phyloP scores from a whole-genome alignment of 2,329 filamentous ascomycete genomes.

The Colletotrichum gloeosporioides region DNA sequence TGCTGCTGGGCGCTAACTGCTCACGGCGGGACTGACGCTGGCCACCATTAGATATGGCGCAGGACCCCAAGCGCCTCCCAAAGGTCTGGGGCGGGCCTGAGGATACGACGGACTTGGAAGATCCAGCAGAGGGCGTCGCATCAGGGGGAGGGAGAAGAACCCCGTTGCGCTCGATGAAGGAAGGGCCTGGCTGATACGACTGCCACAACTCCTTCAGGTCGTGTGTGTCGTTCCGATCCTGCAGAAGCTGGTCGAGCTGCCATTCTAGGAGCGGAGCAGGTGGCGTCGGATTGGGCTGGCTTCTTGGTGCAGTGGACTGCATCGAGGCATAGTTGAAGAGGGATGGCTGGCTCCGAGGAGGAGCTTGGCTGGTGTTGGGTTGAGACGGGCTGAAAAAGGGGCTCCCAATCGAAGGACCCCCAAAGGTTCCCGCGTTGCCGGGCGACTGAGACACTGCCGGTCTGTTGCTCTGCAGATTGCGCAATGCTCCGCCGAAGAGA shows the following conservation, averaged over 20 bases:
- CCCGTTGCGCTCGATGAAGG: neutral
- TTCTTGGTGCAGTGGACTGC: neutral
- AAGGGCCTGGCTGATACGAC: neutral
- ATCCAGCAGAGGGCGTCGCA: neutral
- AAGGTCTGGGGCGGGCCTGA: neutral
- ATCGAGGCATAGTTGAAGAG: neutral
- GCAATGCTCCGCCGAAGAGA: neutral
- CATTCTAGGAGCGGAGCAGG: neutral
- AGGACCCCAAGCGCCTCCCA: neutral
- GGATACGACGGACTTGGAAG: neutral
- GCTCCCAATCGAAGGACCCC: neutral
- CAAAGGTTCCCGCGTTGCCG: fast-evolving
- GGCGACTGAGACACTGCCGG: neutral
- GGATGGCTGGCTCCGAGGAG: neutral
- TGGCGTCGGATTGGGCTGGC: neutral
- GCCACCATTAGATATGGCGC: neutral
- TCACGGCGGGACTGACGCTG: neutral
- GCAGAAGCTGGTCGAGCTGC: neutral
- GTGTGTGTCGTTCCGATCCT: neutral
- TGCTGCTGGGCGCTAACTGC: neutral
- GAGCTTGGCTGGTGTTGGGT: neutral
- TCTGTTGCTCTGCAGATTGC: neutral
- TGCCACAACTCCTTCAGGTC: neutral
- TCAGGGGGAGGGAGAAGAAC: neutral
- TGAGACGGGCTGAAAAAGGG: neutral